Percentiles rank a stretch among this genome's conserved stretches.
These are phyloP conservation scores for Globisporangium sylvaticum DNA, from an alignment of 352 stramenopile genomes.

Conservation along the genomic window DNA sequence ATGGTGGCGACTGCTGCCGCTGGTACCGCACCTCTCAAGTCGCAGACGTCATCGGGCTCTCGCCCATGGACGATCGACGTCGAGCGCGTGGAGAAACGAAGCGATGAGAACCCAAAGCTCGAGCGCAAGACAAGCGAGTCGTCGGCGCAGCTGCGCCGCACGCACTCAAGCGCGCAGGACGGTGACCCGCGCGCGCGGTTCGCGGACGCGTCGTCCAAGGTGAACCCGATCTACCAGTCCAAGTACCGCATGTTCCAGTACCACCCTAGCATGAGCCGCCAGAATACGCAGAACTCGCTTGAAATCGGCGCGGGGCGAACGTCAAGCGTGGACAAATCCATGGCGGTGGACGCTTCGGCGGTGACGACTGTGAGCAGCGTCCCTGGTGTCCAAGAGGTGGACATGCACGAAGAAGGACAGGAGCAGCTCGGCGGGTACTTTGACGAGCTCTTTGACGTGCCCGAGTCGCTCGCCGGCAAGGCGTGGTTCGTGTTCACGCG, in stretches of 20 bases:
- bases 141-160: conserved; percentile 13
- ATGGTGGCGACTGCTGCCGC: neutral
- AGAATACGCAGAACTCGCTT: conserved; percentile 11
- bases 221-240: conserved; percentile 57
- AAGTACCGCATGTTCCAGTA: conserved; percentile 76
- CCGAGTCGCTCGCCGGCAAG: conserved; percentile 36
- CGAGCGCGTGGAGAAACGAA: conserved; percentile 15
- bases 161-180: neutral
- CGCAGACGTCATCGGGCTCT: conserved; percentile 5
- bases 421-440: conserved; percentile 53
- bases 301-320: neutral
- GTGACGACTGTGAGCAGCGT: neutral
- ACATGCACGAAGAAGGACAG: conserved; percentile 9
- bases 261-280: conserved; percentile 28
- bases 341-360: neutral
- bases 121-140: conserved; percentile 18
- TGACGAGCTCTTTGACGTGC: conserved; percentile 47
- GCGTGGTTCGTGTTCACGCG: conserved; percentile 59
- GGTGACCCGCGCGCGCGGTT: conserved; percentile 22
- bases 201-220: conserved; percentile 28
- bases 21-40: neutral
- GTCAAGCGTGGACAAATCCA: neutral
- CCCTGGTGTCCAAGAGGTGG: neutral
- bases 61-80: conserved; percentile 36
- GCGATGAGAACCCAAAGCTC: neutral